Evolutionary conservation across 2,329 filamentous ascomycete genomes (phyloP).

Genomic region (Immersiporthe knoxdaviesiana): DNA sequence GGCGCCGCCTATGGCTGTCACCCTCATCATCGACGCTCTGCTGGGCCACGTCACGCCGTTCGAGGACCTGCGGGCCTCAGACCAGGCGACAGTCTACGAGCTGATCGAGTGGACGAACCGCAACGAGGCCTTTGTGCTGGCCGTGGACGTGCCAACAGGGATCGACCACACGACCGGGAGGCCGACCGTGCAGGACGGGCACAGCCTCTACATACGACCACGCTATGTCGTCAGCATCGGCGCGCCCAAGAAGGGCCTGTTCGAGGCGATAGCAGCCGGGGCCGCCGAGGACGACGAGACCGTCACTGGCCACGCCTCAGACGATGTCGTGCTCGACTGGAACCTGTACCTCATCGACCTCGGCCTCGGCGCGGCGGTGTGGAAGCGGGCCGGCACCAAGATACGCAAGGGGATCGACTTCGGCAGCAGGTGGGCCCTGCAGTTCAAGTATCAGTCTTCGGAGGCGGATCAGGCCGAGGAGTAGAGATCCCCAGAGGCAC

Average conservation of each 20-base stretch:
- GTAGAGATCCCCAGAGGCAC: constrained; percentile 11
- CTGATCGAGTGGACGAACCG: constrained; percentile 94
- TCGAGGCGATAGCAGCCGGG: constrained; percentile 72
- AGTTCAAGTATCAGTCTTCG: constrained; percentile 58
- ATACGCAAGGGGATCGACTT: constrained; percentile 86
- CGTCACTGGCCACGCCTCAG: constrained; percentile 38
- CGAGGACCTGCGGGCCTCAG: constrained; percentile 80
- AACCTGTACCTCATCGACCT: constrained; percentile 84
- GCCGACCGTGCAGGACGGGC: constrained; percentile 70
- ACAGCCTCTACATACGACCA: constrained; percentile 77
- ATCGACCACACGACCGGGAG: constrained; percentile 78
- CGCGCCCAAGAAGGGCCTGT: constrained; percentile 81
- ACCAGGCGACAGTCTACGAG: constrained; percentile 83
- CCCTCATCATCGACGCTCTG: constrained; percentile 86
- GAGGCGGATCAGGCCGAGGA: constrained; percentile 33
- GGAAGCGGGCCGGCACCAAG: constrained; percentile 82
- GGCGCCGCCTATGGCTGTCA: constrained; percentile 65
- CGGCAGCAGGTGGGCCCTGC: constrained; percentile 82
- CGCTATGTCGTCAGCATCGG: constrained; percentile 85
- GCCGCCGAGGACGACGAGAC: constrained; percentile 51
- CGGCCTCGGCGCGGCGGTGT: constrained; percentile 79
- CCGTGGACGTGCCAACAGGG: constrained; percentile 89
- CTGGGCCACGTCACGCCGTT: constrained; percentile 87
- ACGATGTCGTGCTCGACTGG: constrained; percentile 62
- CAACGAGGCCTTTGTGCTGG: constrained; percentile 78